These are phyloP conservation scores for Populus hybrid DNA, from an alignment of 441 rosid species.

Conservation along the genomic window DNA sequence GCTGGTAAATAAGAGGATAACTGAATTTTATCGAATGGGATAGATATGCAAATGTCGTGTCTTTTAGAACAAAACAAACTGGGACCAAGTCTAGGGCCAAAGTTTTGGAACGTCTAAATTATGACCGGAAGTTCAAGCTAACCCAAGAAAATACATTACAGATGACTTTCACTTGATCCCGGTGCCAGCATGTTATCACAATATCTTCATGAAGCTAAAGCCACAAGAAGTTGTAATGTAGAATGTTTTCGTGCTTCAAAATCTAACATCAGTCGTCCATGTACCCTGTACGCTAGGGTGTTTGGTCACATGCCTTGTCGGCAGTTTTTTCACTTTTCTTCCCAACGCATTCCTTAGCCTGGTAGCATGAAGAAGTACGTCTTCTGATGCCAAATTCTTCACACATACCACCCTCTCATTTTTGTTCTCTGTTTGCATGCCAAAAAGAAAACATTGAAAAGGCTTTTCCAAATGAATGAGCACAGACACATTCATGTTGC, in stretches of 20 bases:
- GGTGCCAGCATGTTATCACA: background rate
- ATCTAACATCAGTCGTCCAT: constrained; percentile 66
- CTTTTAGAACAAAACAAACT: background rate
- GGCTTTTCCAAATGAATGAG: background rate
- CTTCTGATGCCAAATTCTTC: constrained; percentile 72
- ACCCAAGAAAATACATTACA: background rate
- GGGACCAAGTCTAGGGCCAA: background rate
- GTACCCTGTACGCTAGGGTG: constrained; percentile 91
- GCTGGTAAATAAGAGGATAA: background rate
- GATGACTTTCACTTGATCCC: constrained; percentile 5
- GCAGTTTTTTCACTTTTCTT: constrained; percentile 74
- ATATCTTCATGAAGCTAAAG: background rate
- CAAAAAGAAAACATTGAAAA: background rate
- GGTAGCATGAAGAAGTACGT: constrained; percentile 59
- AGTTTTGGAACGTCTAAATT: background rate
- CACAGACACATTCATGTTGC: background rate
- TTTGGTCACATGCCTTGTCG: constrained; percentile 73
- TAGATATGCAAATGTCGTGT: background rate
- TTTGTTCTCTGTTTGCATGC: constrained; percentile 49
- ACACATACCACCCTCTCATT: constrained; percentile 80
- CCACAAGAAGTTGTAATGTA: background rate
- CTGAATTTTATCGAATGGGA: background rate
- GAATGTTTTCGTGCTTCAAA: constrained; percentile 34
- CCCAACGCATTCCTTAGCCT: constrained; percentile 76
- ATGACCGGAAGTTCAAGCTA: background rate